These are phyloP conservation scores for Tuber brumale DNA, from an alignment of 495 filamentous ascomycete genomes.

Conservation along the genomic window DNA sequence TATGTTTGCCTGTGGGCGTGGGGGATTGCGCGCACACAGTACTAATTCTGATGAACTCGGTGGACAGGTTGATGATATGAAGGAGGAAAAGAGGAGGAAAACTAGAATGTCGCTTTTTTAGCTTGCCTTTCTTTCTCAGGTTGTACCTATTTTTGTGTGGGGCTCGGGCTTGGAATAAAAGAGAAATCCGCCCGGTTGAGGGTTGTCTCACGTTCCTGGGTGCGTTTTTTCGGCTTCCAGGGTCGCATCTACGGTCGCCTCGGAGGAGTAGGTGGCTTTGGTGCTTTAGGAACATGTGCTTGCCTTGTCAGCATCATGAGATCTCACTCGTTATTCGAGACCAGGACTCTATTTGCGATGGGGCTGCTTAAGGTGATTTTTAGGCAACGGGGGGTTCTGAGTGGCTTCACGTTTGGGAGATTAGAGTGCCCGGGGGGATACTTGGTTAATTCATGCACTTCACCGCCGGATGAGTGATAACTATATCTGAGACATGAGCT, in stretches of 20 bases:
- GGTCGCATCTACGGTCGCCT: background rate
- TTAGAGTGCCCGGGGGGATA: background rate
- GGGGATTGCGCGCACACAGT: constrained; percentile 11
- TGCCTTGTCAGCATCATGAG: background rate
- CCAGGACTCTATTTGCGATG: background rate
- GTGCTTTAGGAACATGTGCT: background rate
- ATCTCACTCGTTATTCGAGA: background rate
- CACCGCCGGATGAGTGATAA: background rate
- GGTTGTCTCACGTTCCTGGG: background rate
- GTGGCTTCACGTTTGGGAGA: background rate
- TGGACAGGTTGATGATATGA: constrained; percentile 49
- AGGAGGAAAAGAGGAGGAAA: constrained; percentile 47
- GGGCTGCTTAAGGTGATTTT: background rate
- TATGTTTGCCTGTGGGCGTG: constrained; percentile 46
- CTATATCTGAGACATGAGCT: background rate
- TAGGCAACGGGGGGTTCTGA: background rate
- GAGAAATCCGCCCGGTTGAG: background rate
- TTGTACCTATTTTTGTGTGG: background rate
- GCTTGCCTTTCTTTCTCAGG: background rate
- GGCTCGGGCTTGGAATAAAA: background rate
- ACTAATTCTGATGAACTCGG: constrained; percentile 19
- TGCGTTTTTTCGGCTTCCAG: background rate
- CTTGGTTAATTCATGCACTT: background rate
- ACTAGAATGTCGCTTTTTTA: constrained; percentile 39
- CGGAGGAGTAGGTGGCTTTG: background rate